Evolutionary conservation across 2,329 filamentous ascomycete genomes (phyloP).

Genomic region (Biscogniauxia marginata): DNA sequence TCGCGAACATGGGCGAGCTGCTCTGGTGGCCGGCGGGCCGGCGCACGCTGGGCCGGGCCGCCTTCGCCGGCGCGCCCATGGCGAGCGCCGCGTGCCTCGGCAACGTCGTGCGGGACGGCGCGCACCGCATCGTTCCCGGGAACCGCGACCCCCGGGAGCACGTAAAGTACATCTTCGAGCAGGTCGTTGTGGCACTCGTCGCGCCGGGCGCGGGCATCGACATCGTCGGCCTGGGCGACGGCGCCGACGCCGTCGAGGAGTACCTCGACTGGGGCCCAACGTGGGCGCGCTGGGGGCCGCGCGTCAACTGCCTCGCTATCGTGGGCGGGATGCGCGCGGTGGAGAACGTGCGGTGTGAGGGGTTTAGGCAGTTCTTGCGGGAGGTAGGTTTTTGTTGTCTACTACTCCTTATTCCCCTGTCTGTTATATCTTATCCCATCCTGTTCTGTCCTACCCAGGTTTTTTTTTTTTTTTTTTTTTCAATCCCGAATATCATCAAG

Average conservation of each 20-base stretch:
- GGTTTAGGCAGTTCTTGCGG: slow-evolving; percentile 49
- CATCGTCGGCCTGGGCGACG: slow-evolving; percentile 69
- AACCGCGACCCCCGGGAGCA: slow-evolving; percentile 61
- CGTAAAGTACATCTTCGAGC: slow-evolving; percentile 63
- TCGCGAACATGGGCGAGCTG: slow-evolving; percentile 76
- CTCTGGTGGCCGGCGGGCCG: slow-evolving; percentile 69
- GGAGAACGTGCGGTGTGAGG: slow-evolving; percentile 40
- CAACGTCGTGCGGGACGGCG: slow-evolving; percentile 46
- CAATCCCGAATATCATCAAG: slow-evolving; percentile 29
- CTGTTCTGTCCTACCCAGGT: not conserved
- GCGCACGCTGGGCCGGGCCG: slow-evolving; percentile 56
- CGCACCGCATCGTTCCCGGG: slow-evolving; percentile 63
- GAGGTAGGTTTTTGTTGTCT: slow-evolving; percentile 40
- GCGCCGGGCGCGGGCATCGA: slow-evolving; percentile 57
- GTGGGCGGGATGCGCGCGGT: slow-evolving; percentile 46
- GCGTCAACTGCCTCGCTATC: slow-evolving; percentile 48
- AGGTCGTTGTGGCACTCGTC: slow-evolving; percentile 54
- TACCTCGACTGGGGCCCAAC: slow-evolving; percentile 58
- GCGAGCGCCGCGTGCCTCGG: slow-evolving; percentile 60
- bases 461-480: not conserved
- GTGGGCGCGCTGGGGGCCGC: slow-evolving; percentile 45
- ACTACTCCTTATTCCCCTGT: not conserved
- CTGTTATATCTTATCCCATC: not conserved
- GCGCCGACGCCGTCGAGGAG: slow-evolving; percentile 54
- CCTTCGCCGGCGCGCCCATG: slow-evolving; percentile 60